These are phyloP conservation scores for Jaenimonas drosophilae DNA, from an alignment of 208 protist genomes.

Conservation along the genomic window DNA sequence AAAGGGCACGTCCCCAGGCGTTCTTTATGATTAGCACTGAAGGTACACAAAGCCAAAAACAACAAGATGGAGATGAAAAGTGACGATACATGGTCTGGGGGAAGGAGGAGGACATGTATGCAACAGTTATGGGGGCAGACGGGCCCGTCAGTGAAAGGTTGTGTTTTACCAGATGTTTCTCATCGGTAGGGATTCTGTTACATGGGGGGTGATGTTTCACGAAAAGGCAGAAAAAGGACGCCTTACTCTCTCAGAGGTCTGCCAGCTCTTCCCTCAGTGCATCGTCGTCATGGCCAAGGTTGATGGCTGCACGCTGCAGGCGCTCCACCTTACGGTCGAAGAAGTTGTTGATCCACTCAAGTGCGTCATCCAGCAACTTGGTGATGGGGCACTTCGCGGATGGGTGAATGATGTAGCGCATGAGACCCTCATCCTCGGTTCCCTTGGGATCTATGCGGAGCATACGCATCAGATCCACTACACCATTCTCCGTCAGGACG, in stretches of 20 bases:
- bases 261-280: neutral
- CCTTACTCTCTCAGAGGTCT: no score
- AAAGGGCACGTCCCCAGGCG: no score
- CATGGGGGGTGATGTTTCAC: slow-evolving; percentile 4
- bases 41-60: no score
- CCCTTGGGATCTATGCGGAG: slow-evolving; percentile 9
- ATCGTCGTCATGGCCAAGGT: neutral
- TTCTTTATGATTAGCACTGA: no score
- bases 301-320: neutral
- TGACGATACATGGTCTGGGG: no score
- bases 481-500: slow-evolving; percentile 3
- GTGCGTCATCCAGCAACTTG: slow-evolving; percentile 2
- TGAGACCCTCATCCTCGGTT: slow-evolving; percentile 1
- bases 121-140: no score
- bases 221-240: neutral
- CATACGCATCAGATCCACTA: slow-evolving; percentile 12
- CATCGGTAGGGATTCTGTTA: no score
- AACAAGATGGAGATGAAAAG: no score
- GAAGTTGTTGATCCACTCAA: slow-evolving; percentile 8
- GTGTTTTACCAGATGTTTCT: no score
- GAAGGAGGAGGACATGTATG: no score
- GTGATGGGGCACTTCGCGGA: slow-evolving; percentile 3
- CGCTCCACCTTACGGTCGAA: slow-evolving; percentile 1
- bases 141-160: no score
- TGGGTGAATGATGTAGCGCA: slow-evolving; percentile 7